Evolutionary conservation across 352 stramenopile species (phyloP).

Genomic region (Pythium pectinolyticum): DNA sequence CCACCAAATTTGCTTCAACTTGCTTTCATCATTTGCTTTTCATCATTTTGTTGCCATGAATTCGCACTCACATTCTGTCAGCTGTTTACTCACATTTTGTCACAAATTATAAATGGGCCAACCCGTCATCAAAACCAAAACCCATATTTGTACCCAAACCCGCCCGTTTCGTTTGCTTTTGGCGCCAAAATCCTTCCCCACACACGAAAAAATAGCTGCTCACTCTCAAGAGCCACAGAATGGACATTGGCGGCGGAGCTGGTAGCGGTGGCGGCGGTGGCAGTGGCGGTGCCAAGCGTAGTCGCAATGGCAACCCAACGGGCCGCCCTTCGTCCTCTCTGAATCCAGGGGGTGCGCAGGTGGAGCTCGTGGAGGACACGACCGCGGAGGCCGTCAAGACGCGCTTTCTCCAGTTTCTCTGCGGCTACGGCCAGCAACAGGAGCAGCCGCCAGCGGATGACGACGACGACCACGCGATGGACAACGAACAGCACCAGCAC

Average conservation of each 20-base stretch:
- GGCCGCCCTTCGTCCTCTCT: constrained; percentile 27
- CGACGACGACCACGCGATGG: constrained; percentile 15
- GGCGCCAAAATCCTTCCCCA: constrained; percentile 18
- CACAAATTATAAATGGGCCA: not conserved
- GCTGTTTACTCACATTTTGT: constrained; percentile 1
- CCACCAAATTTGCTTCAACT: not conserved
- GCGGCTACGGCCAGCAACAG: constrained; percentile 65
- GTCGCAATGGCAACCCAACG: constrained; percentile 31
- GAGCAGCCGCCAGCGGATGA: not conserved
- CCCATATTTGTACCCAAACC: not conserved
- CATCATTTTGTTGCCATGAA: too few relatives aligned
- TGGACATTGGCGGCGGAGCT: constrained; percentile 17
- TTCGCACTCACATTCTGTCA: not conserved
- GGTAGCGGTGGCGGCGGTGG: constrained; percentile 1
- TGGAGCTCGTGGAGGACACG: constrained; percentile 63
- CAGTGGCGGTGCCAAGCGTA: constrained; percentile 37
- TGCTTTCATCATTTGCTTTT: not conserved
- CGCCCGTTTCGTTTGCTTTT: constrained; percentile 18
- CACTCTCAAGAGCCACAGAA: not conserved
- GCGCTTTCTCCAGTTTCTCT: constrained; percentile 84
- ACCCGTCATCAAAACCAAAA: not conserved
- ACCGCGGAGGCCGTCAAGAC: constrained; percentile 82
- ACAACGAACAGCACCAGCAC: constrained; percentile 3
- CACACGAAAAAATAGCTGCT: not conserved
- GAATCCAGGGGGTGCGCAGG: constrained; percentile 36